Conservation (phyloP, 225 moss, liverwort and hornwort genomes). For the Physcomitrellopsis africana region DNA sequence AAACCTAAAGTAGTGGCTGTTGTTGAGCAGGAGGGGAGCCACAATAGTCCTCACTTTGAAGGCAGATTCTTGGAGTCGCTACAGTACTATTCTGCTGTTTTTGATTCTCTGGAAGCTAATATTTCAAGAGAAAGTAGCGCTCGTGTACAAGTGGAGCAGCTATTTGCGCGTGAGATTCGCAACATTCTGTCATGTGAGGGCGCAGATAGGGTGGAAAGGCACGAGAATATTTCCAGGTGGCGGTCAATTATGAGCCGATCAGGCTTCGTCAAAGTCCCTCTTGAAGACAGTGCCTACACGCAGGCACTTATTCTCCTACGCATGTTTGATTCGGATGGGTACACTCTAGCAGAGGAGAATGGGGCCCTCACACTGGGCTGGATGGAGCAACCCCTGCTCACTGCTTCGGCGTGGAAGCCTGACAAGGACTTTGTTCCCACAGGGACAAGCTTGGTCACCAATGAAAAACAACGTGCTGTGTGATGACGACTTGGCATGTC, state of each 20-base stretch:
- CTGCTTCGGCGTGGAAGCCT: slow-evolving; percentile 87
- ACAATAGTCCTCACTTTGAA: slow-evolving; percentile 80
- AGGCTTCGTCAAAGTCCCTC: slow-evolving; percentile 65
- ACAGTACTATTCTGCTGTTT: slow-evolving; percentile 88
- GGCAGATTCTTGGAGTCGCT: slow-evolving; percentile 80
- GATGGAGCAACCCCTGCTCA: slow-evolving; percentile 75
- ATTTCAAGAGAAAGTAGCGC: slow-evolving; percentile 71
- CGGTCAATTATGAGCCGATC: slow-evolving; percentile 54
- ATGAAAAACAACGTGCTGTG: slow-evolving; percentile 32
- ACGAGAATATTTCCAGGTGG: slow-evolving; percentile 72
- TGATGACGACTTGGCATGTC: slow-evolving; percentile 25
- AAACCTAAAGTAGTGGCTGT: slow-evolving; percentile 83
- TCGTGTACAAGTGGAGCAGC: slow-evolving; percentile 82
- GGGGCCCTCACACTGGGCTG: slow-evolving; percentile 77
- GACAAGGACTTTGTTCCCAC: slow-evolving; percentile 60
- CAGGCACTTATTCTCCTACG: slow-evolving; percentile 83
- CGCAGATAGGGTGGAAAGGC: slow-evolving; percentile 79
- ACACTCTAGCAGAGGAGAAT: slow-evolving; percentile 61
- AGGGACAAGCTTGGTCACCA: slow-evolving; percentile 51
- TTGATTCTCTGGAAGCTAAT: slow-evolving; percentile 83
- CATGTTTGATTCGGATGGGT: slow-evolving; percentile 82
- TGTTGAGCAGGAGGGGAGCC: slow-evolving; percentile 95
- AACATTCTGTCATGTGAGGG: slow-evolving; percentile 94
- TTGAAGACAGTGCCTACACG: slow-evolving; percentile 67
- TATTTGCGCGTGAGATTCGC: slow-evolving; percentile 91